A percentile compares a stretch with the other conserved stretches of the same genome.
Evolutionary conservation across 1,139 yeast species (phyloP).

Genomic region (Candida dubliniensis): DNA sequence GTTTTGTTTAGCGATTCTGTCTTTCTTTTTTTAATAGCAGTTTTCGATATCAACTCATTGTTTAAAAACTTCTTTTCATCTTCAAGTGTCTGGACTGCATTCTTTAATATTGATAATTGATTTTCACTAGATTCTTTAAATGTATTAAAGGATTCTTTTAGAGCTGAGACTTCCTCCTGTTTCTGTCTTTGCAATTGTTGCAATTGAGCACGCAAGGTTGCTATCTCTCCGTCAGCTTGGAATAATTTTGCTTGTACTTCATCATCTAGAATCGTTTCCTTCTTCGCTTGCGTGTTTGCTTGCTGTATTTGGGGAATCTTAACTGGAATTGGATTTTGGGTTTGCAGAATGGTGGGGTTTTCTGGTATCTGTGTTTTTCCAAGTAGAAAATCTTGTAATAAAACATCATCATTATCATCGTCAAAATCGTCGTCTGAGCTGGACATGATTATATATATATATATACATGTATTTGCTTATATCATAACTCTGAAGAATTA

Average conservation of each 20-base stretch:
- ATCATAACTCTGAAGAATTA: no score
- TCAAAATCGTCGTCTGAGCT: slow-evolving; percentile 25
- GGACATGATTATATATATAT: slow-evolving; percentile 9
- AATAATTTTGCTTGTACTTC: slow-evolving; percentile 31
- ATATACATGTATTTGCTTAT: not conserved
- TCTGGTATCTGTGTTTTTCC: slow-evolving; percentile 9
- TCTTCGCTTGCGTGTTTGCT: slow-evolving; percentile 6
- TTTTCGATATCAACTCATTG: slow-evolving; percentile 36
- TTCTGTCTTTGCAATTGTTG: slow-evolving; percentile 47
- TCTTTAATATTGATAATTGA: slow-evolving; percentile 42
- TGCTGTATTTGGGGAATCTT: slow-evolving; percentile 4
- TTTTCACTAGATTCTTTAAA: slow-evolving; percentile 36
- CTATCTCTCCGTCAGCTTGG: slow-evolving; percentile 73
- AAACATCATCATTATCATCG: slow-evolving; percentile 41
- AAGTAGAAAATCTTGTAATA: slow-evolving; percentile 19
- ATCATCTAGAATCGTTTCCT: slow-evolving; percentile 6
- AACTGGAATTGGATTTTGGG: slow-evolving; percentile 8
- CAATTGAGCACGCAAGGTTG: slow-evolving; percentile 68
- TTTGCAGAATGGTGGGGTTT: slow-evolving; percentile 6
- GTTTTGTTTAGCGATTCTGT: not conserved
- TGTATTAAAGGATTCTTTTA: slow-evolving; percentile 35
- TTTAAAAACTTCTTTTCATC: slow-evolving; percentile 70
- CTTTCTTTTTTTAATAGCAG: slow-evolving; percentile 11
- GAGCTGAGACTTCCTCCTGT: slow-evolving; percentile 41
- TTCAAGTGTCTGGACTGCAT: slow-evolving; percentile 54